phyloP scores from a whole-genome alignment of 2,329 filamentous ascomycete genomes.

The Pestalotiopsis sp. region DNA sequence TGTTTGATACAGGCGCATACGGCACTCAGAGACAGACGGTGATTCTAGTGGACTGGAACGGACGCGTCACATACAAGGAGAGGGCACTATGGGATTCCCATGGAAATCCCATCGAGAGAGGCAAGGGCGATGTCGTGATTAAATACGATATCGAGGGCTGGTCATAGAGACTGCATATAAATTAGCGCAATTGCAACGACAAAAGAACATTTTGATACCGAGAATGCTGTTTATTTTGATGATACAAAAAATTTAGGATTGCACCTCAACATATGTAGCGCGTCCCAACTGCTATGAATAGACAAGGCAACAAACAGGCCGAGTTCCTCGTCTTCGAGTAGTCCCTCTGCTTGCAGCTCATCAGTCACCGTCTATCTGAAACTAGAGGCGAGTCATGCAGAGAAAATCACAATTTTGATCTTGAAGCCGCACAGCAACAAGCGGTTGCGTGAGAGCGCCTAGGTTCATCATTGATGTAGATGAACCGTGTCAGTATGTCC shows the following conservation, averaged over 20 bases:
- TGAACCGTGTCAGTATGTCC: conserved; percentile 23
- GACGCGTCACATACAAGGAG: conserved; percentile 62
- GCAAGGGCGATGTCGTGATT: conserved; percentile 58
- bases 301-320: no score
- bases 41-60: conserved; percentile 64
- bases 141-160: conserved; percentile 50
- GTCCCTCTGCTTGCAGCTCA: no score
- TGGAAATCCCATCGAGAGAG: conserved; percentile 56
- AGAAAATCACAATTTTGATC: neutral
- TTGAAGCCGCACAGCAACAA: neutral
- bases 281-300: no score
- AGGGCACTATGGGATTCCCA: conserved; percentile 62
- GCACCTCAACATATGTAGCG: no score
- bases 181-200: neutral
- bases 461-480: neutral
- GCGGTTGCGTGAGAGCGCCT: neutral
- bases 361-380: no score
- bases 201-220: neutral
- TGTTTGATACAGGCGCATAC: conserved; percentile 62
- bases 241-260: no score
- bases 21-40: conserved; percentile 69
- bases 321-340: no score
- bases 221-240: neutral
- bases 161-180: neutral
- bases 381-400: no score